Base-by-base conservation (phyloP, 129 eudicot genomes). In the Cynara cardunculus region DNA sequence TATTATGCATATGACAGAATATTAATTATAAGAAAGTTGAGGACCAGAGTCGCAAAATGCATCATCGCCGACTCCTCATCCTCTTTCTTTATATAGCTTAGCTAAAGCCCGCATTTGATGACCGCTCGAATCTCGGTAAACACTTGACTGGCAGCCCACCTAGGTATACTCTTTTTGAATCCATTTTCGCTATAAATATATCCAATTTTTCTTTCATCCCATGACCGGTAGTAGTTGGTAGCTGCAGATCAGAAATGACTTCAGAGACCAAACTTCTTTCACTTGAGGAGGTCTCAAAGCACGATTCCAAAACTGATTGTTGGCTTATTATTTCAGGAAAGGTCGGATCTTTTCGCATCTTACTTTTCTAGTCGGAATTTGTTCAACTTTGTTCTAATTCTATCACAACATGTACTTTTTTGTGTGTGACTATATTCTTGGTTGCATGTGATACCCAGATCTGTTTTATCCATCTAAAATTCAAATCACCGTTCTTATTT, bases 281-380 rank as follows among this genome's bases (percentile, higher is more conserved):
- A 30, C 87, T 91, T 70, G 88, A 83, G 70, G 93, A 87, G 78
- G 88, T 89, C 10, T 69, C 84, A 7, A 87, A 89, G 77, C 93
- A 89, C 78, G 82, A 74, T 53, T 35, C 65, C 66, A 89, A 84
- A 69, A 78, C 53, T 10, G 93, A 91, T 85, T 91, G 96, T 78
- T 91, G 96, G 96, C 39, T 91, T 24, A 81, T 89, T 32, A 89
- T 91, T 71, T 78, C 88, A 9, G 93, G 89, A 25, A 91, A 91
- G 96, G 96, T 91, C 68, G 24, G 37, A 28, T 79, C 27, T 46
- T 13, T 34, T 71, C 25, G 7, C 7, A 2, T 9, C 5, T 65
- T 62, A 13, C 13, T 34, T 19, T 28, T 21, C 6, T 66, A 14
- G 27, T n/a, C 35, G 18, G 9, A 77, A 12, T 22, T 41, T 39